phyloP scores from a whole-genome alignment of 768 basidiomycete species.

The Asterophora parasitica region DNA sequence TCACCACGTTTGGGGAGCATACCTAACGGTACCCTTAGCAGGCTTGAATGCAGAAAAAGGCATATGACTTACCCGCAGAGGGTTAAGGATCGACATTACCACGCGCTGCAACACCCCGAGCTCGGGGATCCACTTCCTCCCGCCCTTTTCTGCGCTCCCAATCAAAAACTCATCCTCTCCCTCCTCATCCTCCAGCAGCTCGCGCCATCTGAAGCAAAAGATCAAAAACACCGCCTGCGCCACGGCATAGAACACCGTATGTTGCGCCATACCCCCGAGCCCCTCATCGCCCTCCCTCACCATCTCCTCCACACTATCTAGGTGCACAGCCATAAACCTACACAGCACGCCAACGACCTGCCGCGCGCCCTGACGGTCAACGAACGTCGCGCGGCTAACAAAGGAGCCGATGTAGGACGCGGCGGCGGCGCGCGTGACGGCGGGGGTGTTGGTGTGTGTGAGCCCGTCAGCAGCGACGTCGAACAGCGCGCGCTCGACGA shows the following conservation, averaged over 20 bases:
- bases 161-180: conserved; percentile 38
- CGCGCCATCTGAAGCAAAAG: conserved; percentile 97
- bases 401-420: conserved; percentile 92
- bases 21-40: conserved; percentile 40
- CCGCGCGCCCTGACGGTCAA: conserved; percentile 70
- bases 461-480: conserved; percentile 13
- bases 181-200: conserved; percentile 66
- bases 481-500: conserved; percentile 88
- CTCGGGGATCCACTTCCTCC: conserved; percentile 81
- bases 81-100: conserved; percentile 80
- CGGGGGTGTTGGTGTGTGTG: conserved; percentile 38
- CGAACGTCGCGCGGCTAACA: conserved; percentile 84
- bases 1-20: conserved; percentile 86
- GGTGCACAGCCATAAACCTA: conserved; percentile 70
- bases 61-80: conserved; percentile 64
- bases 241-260: conserved; percentile 88
- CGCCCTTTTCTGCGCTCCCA: conserved; percentile 17
- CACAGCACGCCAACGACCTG: conserved; percentile 82
- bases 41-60: background rate
- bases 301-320: conserved; percentile 64
- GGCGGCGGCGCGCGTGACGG: conserved; percentile 85
- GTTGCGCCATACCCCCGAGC: conserved; percentile 30
- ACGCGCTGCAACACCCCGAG: conserved; percentile 75
- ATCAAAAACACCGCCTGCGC: conserved; percentile 91
- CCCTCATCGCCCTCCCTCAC: conserved; percentile 32